Percentiles rank a stretch among this genome's conserved stretches.
Conservation (phyloP, 163 green algal species). For the Scenedesmus sp. region DNA sequence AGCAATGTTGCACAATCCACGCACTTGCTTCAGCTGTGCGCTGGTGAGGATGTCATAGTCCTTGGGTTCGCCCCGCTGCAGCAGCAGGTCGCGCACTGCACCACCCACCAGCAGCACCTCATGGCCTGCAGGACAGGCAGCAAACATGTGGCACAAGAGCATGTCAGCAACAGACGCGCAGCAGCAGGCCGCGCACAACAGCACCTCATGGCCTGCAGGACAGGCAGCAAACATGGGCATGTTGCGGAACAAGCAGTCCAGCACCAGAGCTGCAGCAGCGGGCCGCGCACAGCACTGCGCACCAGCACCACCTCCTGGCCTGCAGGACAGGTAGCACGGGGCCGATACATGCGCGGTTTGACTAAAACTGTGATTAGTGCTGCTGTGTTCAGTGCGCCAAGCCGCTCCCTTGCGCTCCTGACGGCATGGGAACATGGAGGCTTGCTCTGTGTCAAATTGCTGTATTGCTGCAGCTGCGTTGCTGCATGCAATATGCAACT, state of each 20-base stretch:
- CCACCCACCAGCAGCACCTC: conserved; percentile 86
- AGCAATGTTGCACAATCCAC: not conserved
- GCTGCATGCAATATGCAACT: no score
- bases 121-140: conserved; percentile 66
- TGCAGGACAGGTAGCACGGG: not conserved
- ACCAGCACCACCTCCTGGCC: conserved; percentile 80
- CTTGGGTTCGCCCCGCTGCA: conserved; percentile 69
- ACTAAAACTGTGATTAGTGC: no score
- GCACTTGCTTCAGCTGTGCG: conserved; percentile 71
- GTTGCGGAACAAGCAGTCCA: no score
- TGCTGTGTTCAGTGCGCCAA: no score
- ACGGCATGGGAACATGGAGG: no score
- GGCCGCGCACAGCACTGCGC: conserved; percentile 82
- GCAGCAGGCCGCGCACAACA: not conserved
- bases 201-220: not conserved
- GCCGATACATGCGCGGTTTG: not conserved
- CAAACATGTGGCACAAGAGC: not conserved
- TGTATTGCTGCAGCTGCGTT: no score
- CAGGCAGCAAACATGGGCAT: not conserved
- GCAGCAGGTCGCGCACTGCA: conserved; percentile 82
- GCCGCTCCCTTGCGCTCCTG: no score
- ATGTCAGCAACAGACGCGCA: not conserved
- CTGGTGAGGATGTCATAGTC: conserved; percentile 87
- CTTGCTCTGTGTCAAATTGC: no score
- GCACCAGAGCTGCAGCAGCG: conserved; percentile 61